Conservation (phyloP, 2,329 filamentous ascomycete species). For the Torrubiellomyces zombiae region DNA sequence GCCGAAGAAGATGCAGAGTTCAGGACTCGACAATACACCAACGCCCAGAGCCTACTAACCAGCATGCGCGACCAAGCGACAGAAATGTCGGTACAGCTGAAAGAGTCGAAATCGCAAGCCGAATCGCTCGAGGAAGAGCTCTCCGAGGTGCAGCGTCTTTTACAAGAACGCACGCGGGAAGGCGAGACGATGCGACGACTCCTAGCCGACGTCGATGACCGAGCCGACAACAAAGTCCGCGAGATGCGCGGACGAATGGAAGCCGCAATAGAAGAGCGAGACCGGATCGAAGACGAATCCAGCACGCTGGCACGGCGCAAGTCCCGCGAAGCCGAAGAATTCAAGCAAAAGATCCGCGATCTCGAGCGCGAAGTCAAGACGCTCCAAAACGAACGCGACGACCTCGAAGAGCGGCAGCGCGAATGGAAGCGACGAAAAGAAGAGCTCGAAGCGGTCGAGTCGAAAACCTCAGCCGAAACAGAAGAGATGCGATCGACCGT, state of each 20-base stretch:
- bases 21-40: constrained; percentile 72
- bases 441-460: constrained; percentile 56
- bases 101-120: constrained; percentile 66
- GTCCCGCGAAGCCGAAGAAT: constrained; percentile 71
- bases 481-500: constrained; percentile 63
- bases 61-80: constrained; percentile 88
- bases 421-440: constrained; percentile 60
- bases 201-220: constrained; percentile 69
- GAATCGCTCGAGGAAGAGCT: constrained; percentile 88
- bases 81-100: constrained; percentile 80
- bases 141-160: constrained; percentile 68
- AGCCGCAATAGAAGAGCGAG: constrained; percentile 79
- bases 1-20: constrained; percentile 68
- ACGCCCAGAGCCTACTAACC: constrained; percentile 67
- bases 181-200: constrained; percentile 88
- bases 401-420: constrained; percentile 55
- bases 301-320: constrained; percentile 59
- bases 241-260: constrained; percentile 86
- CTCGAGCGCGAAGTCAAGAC: constrained; percentile 61
- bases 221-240: constrained; percentile 64
- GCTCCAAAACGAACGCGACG: constrained; percentile 58
- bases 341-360: constrained; percentile 63
- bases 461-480: constrained; percentile 55
- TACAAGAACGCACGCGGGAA: constrained; percentile 78
- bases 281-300: constrained; percentile 82